A percentile compares a stretch with the other conserved stretches of the same genome.
phyloP scores from a whole-genome alignment of 177 flowering plant genomes.

The Vitis hybrid region DNA sequence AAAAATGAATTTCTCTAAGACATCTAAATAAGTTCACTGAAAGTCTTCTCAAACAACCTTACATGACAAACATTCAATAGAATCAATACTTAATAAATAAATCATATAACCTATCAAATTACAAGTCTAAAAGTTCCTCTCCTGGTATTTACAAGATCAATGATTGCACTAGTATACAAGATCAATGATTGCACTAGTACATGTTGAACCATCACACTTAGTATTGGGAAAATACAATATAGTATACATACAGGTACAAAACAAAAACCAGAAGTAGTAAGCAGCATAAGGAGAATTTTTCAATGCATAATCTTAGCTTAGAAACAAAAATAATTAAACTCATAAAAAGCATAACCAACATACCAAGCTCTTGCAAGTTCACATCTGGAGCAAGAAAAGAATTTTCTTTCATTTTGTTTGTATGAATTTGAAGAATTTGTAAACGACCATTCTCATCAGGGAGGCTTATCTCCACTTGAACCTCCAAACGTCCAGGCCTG shows the following conservation, averaged over 20 bases:
- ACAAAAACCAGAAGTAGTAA: too few relatives aligned
- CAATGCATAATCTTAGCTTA: too few relatives aligned
- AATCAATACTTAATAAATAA: not conserved
- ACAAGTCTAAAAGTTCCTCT: not conserved
- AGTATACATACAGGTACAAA: too few relatives aligned
- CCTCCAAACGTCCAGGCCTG: slow-evolving; percentile 99
- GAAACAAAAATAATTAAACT: not conserved
- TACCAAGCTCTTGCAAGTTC: slow-evolving; percentile 90
- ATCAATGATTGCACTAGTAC: too few relatives aligned
- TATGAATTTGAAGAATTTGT: slow-evolving; percentile 96
- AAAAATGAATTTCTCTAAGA: slow-evolving; percentile 1
- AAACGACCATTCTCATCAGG: slow-evolving; percentile 97
- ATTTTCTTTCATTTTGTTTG: slow-evolving; percentile 95
- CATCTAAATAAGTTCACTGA: too few relatives aligned
- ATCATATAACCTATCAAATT: not conserved
- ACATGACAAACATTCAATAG: not conserved
- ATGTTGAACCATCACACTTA: too few relatives aligned
- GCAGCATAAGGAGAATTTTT: too few relatives aligned
- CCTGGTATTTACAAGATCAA: too few relatives aligned
- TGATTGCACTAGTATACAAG: too few relatives aligned
- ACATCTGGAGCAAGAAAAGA: slow-evolving; percentile 92
- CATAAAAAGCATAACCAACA: slow-evolving; percentile 16
- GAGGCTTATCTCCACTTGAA: slow-evolving; percentile 97
- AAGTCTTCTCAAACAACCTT: too few relatives aligned
- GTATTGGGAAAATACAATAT: too few relatives aligned